Percentiles rank a stretch among this genome's conserved stretches.
These are phyloP conservation scores for Diatrype stigma DNA, from an alignment of 2,329 filamentous ascomycete species.

Conservation along the genomic window DNA sequence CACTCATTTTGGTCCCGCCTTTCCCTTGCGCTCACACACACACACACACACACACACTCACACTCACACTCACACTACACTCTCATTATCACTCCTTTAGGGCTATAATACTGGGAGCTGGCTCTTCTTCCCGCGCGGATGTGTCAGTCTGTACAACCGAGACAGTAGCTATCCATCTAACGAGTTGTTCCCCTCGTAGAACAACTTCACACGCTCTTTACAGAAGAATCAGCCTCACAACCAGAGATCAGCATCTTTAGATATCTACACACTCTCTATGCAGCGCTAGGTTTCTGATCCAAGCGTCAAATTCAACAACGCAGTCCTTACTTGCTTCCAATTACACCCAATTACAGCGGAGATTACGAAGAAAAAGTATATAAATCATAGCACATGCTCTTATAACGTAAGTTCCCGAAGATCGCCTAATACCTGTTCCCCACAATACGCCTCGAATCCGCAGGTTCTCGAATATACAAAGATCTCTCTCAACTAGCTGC, in stretches of 20 bases:
- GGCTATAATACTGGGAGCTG: slow-evolving; percentile 50
- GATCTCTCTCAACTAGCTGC: background rate
- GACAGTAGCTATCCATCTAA: slow-evolving; percentile 30
- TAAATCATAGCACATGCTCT: slow-evolving; percentile 30
- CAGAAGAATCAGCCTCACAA: slow-evolving; percentile 11
- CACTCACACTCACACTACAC: slow-evolving; percentile 24
- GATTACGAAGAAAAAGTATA: slow-evolving; percentile 23
- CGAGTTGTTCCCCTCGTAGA: slow-evolving; percentile 39
- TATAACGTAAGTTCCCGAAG: slow-evolving; percentile 37
- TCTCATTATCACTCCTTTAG: slow-evolving; percentile 38
- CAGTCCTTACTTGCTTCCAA: slow-evolving; percentile 32
- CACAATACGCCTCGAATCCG: slow-evolving; percentile 33
- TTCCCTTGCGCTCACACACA: slow-evolving; percentile 26
- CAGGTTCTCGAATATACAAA: slow-evolving; percentile 4
- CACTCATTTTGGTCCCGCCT: slow-evolving; percentile 35
- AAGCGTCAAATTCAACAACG: slow-evolving; percentile 27
- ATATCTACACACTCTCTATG: slow-evolving; percentile 31
- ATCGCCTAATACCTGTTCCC: slow-evolving; percentile 26
- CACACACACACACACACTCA: slow-evolving; percentile 22
- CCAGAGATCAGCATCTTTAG: slow-evolving; percentile 11
- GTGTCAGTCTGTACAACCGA: slow-evolving; percentile 31
- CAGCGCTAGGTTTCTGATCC: slow-evolving; percentile 36
- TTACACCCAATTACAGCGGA: slow-evolving; percentile 23
- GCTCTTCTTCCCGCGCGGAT: slow-evolving; percentile 46
- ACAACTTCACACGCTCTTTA: slow-evolving; percentile 41